Evolutionary conservation across 495 filamentous ascomycete genomes (phyloP), one percentile per base, ranked within the genome.

Genomic region (Hypoxylon lienhwacheense): DNA sequence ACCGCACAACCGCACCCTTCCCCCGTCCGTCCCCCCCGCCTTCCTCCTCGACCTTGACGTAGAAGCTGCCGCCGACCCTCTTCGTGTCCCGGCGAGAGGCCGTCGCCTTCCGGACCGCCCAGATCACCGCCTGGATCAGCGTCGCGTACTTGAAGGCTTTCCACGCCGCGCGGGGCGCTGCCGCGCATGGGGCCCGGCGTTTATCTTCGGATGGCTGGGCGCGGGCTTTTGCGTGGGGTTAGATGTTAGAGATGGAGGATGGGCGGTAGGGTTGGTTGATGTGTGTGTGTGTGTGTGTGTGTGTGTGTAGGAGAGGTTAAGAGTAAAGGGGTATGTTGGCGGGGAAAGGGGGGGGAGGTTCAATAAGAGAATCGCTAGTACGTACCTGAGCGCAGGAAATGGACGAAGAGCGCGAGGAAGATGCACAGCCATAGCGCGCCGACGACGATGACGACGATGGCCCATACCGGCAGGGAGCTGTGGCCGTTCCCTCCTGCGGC

Each of bases 11-110:
- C n/a, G n/a, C n/a, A n/a, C 22, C 4, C 34, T 35, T 10, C 34
- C 22, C 25, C 19, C 12, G 5, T 43, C 28, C 24, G 35, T 50
- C 16, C 11, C 39, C 57, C 28, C 11, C 17, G 21, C 51, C 51
- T 29, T 49, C 50, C 1, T 61, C 41, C 0, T 39, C 46, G 12
- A 55, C 14, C 28, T 55, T 55, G 12, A 32, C 11, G 24, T 61
- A 61, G 22, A 55, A 55, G 17, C 44, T 50, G 5, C 51, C 46
- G 25, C 57, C 57, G 2, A 61, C 40, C 5, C 42, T 50, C 46
- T 61, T 61, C 25, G 22, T 44, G 5, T 14, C 29, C 1, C 16
- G 20, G 0, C 24, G n/a, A n/a, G n/a, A n/a, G n/a, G n/a, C 35
- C 8, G 20, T 14, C 29, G 35, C 20, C 36, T 61, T 61, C 28